Evolutionary conservation across 495 filamentous ascomycete genomes (phyloP).

Genomic region (Tuber brumale): DNA sequence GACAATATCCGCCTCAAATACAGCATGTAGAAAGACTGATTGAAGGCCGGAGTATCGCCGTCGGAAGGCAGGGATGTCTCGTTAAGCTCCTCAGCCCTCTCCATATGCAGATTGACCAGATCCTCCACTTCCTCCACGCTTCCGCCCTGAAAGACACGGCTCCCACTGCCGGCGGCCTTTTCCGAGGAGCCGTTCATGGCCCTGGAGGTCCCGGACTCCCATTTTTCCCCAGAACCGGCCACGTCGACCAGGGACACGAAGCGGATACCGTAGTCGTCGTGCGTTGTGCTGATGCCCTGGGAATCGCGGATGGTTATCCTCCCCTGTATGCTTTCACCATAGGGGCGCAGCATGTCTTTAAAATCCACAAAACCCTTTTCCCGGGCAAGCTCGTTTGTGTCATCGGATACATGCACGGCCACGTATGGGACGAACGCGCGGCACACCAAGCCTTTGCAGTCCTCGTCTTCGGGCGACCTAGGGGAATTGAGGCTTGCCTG

Average conservation of each 20-base stretch:
- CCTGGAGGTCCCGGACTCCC: slow-evolving; percentile 46
- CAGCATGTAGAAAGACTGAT: slow-evolving; percentile 62
- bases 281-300: slow-evolving; percentile 67
- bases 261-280: slow-evolving; percentile 84
- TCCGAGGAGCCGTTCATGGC: slow-evolving; percentile 42
- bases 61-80: slow-evolving; percentile 35
- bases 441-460: slow-evolving; percentile 53
- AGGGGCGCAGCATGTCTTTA: slow-evolving; percentile 77
- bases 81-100: slow-evolving; percentile 46
- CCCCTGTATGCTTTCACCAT: slow-evolving; percentile 80
- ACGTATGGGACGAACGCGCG: slow-evolving; percentile 82
- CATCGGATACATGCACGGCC: slow-evolving; percentile 71
- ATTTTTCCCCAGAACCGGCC: slow-evolving; percentile 41
- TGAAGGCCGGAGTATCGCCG: slow-evolving; percentile 6
- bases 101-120: slow-evolving; percentile 50
- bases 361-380: slow-evolving; percentile 85
- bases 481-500: slow-evolving; percentile 13
- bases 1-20: slow-evolving; percentile 81
- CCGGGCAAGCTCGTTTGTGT: slow-evolving; percentile 70
- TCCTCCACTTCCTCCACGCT: slow-evolving; percentile 57
- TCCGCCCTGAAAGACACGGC: slow-evolving; percentile 42
- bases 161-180: slow-evolving; percentile 36
- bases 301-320: slow-evolving; percentile 89
- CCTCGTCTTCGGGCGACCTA: slow-evolving; percentile 13
- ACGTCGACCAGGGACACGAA: slow-evolving; percentile 65